Conservation (phyloP, 495 filamentous ascomycete genomes). For the Daldinia concentrica region DNA sequence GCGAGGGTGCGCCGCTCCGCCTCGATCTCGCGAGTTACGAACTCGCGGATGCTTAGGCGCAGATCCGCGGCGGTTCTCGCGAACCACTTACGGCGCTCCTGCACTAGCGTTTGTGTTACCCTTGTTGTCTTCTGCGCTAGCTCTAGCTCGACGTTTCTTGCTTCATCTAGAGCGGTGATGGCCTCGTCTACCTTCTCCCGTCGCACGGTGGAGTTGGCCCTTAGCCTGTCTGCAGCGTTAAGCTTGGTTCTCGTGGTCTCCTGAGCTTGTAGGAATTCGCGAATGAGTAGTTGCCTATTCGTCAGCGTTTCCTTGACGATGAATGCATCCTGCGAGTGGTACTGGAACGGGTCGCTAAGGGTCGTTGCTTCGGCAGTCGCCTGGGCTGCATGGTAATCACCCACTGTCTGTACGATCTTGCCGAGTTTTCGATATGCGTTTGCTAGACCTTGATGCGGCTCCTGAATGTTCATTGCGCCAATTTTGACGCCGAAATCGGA, state of each 20-base stretch:
- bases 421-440: conserved; percentile 96
- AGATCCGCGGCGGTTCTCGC: conserved; percentile 84
- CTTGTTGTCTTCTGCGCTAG: conserved; percentile 83
- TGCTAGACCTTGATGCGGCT: conserved; percentile 85
- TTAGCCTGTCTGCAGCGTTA: conserved; percentile 86
- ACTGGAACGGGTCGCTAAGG: conserved; percentile 89
- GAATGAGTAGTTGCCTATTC: conserved; percentile 97
- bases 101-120: conserved; percentile 87
- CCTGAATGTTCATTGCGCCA: conserved; percentile 82
- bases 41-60: conserved; percentile 83
- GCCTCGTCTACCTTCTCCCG: conserved; percentile 97
- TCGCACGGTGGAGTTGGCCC: conserved; percentile 80
- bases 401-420: conserved; percentile 88
- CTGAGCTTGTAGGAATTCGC: conserved; percentile 89
- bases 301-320: conserved; percentile 99
- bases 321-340: conserved; percentile 95
- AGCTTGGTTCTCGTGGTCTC: conserved; percentile 80
- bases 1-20: conserved; percentile 92
- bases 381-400: conserved; percentile 97
- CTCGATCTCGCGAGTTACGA: conserved; percentile 93
- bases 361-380: conserved; percentile 97
- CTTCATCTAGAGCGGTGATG: conserved; percentile 86
- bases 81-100: conserved; percentile 92
- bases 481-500: conserved; percentile 93
- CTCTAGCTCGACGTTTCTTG: conserved; percentile 77